Evolutionary conservation across 192 early-diverging fungal genomes (phyloP), one percentile per base, ranked within the genome.

Genomic region (Coemansia sp.): DNA sequence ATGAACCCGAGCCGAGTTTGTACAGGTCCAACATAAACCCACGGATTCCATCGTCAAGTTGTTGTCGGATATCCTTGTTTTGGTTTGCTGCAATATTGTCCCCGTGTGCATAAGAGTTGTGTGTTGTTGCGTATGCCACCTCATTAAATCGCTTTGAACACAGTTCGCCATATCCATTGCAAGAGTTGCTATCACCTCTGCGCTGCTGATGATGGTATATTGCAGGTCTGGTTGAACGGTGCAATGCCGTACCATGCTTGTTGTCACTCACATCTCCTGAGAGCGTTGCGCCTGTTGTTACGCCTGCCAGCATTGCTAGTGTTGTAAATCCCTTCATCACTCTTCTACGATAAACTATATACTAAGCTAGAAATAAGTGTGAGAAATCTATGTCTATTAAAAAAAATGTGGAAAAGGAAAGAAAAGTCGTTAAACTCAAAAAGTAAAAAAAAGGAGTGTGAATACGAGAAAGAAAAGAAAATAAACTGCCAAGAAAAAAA

Each of bases 31-130:
- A 80, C 84, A 89, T 89, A 54, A 94, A 84, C 6, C 76, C 88
- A 5, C 93, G 80, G 51, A 94, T 74, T 22, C 93, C 93, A 57
- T 89, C 88, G 36, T 80, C 73, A 7, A 94, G 81, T 75, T 94
- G 93, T 10, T 74, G 73, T 20, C 61, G 59, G 32, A 93, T 87
- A 27, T 83, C 64, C 57, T 81, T 80, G 66, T 87, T 68, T 68
- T 93, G 91, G 71, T 91, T 92, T 14, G 88, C 87, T 9, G 86
- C 75, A 27, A 85, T 78, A 17, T 73, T 82, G 66, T 83, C 75
- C 23, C 79, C 67, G 27, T 57, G 75, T 25, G 87, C 84, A 71
- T 80, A 91, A 2, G 91, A 85, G 66, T 92, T 93, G 79, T 94
- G 93, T 19, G 93, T 91, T 6, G 86, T 85, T 2, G 87, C 74